A percentile compares a stretch with the other conserved stretches of the same genome.
Conservation (phyloP, 116 monocot genomes). For the Iris pallida region DNA sequence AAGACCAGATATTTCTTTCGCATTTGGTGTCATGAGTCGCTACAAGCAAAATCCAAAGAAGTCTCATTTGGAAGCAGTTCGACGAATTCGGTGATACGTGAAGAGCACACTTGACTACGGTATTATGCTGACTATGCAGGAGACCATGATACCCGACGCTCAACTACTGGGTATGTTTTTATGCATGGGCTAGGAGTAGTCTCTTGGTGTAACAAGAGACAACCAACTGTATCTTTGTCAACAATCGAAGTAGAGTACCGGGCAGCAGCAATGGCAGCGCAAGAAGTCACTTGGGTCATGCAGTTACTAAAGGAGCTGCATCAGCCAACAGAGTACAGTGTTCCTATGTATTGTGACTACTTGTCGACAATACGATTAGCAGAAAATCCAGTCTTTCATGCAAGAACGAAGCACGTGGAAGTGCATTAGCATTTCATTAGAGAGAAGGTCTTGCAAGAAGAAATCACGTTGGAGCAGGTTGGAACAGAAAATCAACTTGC, state of each 20-base stretch:
- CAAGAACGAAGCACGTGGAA: constrained; percentile 5
- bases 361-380: constrained; percentile 1
- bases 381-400: constrained; percentile 17
- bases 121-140: constrained; percentile 11
- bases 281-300: constrained; percentile 9
- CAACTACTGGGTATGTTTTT: constrained; percentile 19
- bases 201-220: constrained; percentile 20
- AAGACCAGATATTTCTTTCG: constrained; percentile 2
- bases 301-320: neutral
- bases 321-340: neutral
- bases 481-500: constrained; percentile 4
- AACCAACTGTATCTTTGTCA: neutral
- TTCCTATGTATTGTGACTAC: constrained; percentile 15
- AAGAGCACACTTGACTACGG: constrained; percentile 7
- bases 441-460: constrained; percentile 6
- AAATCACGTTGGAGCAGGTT: neutral
- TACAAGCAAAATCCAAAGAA: constrained; percentile 16
- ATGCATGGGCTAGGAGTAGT: constrained; percentile 7
- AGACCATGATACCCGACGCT: constrained; percentile 5
- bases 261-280: constrained; percentile 1
- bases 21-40: constrained; percentile 8
- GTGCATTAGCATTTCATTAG: constrained; percentile 10
- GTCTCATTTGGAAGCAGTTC: constrained; percentile 14
- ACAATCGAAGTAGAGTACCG: constrained; percentile 15
- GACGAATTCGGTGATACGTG: constrained; percentile 11